Evolutionary conservation across 2,329 filamentous ascomycete genomes (phyloP).

Genomic region (Sphaerulina musiva): DNA sequence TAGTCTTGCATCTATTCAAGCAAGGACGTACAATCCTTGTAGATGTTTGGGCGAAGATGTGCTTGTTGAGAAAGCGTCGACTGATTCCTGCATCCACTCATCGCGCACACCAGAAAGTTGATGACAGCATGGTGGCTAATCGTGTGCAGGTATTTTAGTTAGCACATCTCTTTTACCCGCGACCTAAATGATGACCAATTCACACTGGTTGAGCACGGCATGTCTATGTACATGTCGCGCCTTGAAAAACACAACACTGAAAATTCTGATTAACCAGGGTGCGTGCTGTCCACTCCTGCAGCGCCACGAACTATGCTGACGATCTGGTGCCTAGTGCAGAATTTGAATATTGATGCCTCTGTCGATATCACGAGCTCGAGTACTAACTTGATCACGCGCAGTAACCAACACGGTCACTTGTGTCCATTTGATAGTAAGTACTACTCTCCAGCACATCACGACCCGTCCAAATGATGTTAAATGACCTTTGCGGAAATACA

Average conservation of each 20-base stretch:
- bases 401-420: neutral
- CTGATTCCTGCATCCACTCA: constrained; percentile 42
- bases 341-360: neutral
- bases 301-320: neutral
- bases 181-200: constrained; percentile 57
- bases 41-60: constrained; percentile 48
- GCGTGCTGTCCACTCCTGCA: neutral
- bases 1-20: constrained; percentile 47
- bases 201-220: constrained; percentile 62
- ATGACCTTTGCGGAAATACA: constrained; percentile 11
- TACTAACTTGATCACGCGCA: neutral
- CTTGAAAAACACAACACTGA: constrained; percentile 55
- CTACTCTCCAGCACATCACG: neutral
- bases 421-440: constrained; percentile 8
- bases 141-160: constrained; percentile 18
- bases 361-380: neutral
- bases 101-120: neutral
- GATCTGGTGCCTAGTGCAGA: neutral
- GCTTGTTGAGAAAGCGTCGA: constrained; percentile 66
- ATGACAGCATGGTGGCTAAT: constrained; percentile 15
- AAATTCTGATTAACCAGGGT: constrained; percentile 52
- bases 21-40: constrained; percentile 59
- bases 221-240: constrained; percentile 44
- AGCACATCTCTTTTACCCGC: neutral
- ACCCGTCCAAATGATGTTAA: constrained; percentile 18